phyloP scores from a whole-genome alignment of 352 stramenopile genomes.

The Pythium pyrilobum region DNA sequence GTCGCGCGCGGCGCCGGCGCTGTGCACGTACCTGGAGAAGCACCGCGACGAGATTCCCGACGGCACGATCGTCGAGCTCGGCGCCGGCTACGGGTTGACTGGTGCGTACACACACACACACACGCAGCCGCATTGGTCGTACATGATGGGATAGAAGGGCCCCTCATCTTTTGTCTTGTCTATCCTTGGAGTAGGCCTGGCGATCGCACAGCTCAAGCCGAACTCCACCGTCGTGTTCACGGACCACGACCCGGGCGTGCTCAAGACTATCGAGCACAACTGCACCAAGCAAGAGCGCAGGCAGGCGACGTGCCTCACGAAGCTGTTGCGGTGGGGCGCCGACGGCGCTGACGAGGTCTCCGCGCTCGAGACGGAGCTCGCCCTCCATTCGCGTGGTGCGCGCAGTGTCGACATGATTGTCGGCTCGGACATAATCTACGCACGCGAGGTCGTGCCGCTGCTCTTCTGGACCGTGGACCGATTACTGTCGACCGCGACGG shows the following conservation, averaged over 20 bases:
- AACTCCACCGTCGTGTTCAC: slow-evolving; percentile 69
- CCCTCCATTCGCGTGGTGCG: background rate
- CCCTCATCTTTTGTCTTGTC: background rate
- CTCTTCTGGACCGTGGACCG: slow-evolving; percentile 78
- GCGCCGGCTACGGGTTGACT: slow-evolving; percentile 59
- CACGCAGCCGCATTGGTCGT: too few species aligned
- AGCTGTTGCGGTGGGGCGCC: slow-evolving; percentile 58
- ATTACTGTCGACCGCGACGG: slow-evolving; percentile 23
- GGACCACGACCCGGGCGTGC: slow-evolving; percentile 74
- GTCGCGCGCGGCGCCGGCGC: slow-evolving; percentile 54
- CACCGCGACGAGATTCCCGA: slow-evolving; percentile 41
- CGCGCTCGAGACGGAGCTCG: slow-evolving; percentile 22
- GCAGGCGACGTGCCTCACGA: slow-evolving; percentile 52
- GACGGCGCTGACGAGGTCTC: slow-evolving; percentile 54
- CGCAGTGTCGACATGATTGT: slow-evolving; percentile 46
- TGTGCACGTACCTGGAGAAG: slow-evolving; percentile 57
- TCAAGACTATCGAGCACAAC: slow-evolving; percentile 80
- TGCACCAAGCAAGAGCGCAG: slow-evolving; percentile 41
- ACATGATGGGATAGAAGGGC: too few species aligned
- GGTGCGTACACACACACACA: slow-evolving; percentile 14
- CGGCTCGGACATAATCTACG: slow-evolving; percentile 77
- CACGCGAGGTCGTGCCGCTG: slow-evolving; percentile 52
- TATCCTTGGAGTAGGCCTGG: slow-evolving; percentile 24
- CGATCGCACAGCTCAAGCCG: slow-evolving; percentile 53
- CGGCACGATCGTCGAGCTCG: slow-evolving; percentile 62